A percentile compares a stretch with the other conserved stretches of the same genome.
phyloP scores from a whole-genome alignment of 495 filamentous ascomycete genomes.

The Trichocladium uniseriatum region DNA sequence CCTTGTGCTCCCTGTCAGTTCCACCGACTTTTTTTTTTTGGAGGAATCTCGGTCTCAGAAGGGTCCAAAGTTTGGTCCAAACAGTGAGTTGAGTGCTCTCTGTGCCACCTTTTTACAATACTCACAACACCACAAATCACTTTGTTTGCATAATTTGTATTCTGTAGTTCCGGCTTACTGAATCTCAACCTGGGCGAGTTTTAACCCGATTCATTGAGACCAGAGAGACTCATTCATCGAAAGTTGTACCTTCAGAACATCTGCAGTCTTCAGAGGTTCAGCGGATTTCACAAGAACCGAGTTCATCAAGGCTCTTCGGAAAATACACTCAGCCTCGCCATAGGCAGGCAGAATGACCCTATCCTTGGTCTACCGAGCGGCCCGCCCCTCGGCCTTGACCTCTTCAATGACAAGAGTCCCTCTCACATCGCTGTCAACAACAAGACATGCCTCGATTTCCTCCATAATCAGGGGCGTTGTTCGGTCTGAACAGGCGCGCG shows the following conservation, averaged over 20 bases:
- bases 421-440: constrained; percentile 5
- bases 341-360: constrained; percentile 19
- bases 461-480: constrained; percentile 24
- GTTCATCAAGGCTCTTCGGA: no score
- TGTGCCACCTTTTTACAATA: not conserved
- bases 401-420: not conserved
- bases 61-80: not conserved
- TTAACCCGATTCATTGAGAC: no score
- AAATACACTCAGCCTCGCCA: no score
- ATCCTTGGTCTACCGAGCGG: constrained; percentile 14
- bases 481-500: constrained; percentile 16
- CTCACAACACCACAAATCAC: not conserved
- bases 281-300: no score
- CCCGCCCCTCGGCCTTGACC: constrained; percentile 6
- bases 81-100: not conserved
- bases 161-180: no score
- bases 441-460: constrained; percentile 19
- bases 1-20: not conserved
- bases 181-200: no score
- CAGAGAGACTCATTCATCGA: no score
- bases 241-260: no score
- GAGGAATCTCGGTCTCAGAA: not conserved
- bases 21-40: not conserved
- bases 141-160: no score
- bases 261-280: no score